Evolutionary conservation across 208 protist species (phyloP), one percentile per base, ranked within the genome.

Genomic region (Trypanosoma brucei): DNA sequence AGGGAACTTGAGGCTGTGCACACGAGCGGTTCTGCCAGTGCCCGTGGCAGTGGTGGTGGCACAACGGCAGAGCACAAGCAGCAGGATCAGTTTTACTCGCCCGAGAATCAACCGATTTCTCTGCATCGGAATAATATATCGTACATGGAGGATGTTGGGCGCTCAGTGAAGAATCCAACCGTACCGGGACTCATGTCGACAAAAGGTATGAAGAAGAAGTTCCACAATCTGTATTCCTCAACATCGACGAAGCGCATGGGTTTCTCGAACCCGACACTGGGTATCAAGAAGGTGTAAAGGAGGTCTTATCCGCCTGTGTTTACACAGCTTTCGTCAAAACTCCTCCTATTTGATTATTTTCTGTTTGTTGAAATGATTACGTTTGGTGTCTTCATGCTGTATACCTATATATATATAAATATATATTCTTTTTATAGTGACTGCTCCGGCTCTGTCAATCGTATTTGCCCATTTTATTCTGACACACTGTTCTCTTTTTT

Each of bases 151-250:
- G 60, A 75, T 38, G 81, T 95, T 56, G 81, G 87, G 66, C 72
- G 78, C 31, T 92, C 85, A 3, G 58, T 91, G 22, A 91, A 91
- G 72, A 92, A 91, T 59, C 84, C 88, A 33, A 92, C 88, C 9
- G 88, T 95, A 60, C 88, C 88, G 9, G 88, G 88, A 3, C 69
- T 95, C 55, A 95, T 95, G 88, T 92, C 83, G 14, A 92, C 88
- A 8, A 91, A 91, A 70, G 88, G 88, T 59, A 91, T 95, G 88
- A 92, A 92, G 78, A 92, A 92, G 69, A 95, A 95, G 75, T 94
- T 94, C 63, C 83, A 92, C 73, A 92, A 92, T 66, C 59, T 95
- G 68, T 95, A 95, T 75, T 84, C 83, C 13, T 95, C 88, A 2
- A 90, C 84, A 33, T 92, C 85, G 30, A 91, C 78, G 9, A 92